Base-by-base conservation (phyloP, 371 early-diverging fungal genomes). In the Haplosporangium sp. region DNA sequence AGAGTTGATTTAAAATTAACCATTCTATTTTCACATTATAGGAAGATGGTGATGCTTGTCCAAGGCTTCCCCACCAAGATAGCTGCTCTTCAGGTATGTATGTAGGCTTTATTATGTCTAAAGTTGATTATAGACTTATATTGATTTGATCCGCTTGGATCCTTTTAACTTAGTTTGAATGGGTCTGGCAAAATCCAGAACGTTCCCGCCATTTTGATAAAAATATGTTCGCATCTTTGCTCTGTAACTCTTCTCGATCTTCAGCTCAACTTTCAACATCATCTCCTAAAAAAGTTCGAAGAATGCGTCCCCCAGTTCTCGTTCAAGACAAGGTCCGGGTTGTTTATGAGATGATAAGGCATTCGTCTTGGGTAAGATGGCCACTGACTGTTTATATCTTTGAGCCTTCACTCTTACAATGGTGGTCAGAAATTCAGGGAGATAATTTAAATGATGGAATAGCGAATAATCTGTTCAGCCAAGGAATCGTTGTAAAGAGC, bases 181-280 rank as follows among this genome's bases (percentile, higher is more conserved):
- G 91, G 91, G 90, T 86, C 2, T 91, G 91, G 91, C 91, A 91
- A 70, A 58, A 89, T 56, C 90, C 89, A 2, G 73, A 86, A 42
- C 75, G 72, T 39, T 89, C 91, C 6, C 87, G 91, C 20, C 89
- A 90, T 61, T 85, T 91, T 15, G 52, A 57, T 15, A 69, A 55
- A 19, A 19, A 52, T 8, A 3, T 50, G 3, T 11, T n/a, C 20
- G 11, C 66, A 9, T 17, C 66, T 2, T 37, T 47, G 20, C 11
- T 47, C 39, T 56, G 19, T 48, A 6, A 19, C 8, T 42, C 56
- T 8, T 39, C 61, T 15, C 27, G 55, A 27, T 11, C 62, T n/a
- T 10, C 47, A 47, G 47, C 48, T 11, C 34, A 20, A 20, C 35
- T 42, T 1, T 9, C 19, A 10, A 27, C 58, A 17, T 34, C 4